These are phyloP conservation scores for Neohortaea acidophila DNA, from an alignment of 495 filamentous ascomycete species.

Conservation along the genomic window DNA sequence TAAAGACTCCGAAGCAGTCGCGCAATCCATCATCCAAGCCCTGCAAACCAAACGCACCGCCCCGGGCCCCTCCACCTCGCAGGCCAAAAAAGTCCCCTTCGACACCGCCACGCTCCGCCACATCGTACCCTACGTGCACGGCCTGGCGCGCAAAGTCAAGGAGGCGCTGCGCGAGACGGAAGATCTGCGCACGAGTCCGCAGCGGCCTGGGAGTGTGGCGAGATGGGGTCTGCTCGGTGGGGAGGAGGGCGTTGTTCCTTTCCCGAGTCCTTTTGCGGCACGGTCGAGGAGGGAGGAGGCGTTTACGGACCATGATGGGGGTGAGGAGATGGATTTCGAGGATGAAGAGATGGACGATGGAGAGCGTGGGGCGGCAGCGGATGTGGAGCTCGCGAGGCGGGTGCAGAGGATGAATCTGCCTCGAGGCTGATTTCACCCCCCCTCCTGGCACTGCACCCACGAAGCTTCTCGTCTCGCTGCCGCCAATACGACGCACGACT, in stretches of 20 bases:
- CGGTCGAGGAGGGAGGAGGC: constrained; percentile 36
- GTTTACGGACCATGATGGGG: constrained; percentile 30
- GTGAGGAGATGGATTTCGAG: constrained; percentile 7
- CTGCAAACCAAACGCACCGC: constrained; percentile 53
- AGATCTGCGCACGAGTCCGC: constrained; percentile 37
- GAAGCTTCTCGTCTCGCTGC: not conserved
- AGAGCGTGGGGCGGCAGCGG: too few species aligned
- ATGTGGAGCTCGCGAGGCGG: too few species aligned
- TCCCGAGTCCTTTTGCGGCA: constrained; percentile 47
- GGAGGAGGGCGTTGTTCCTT: constrained; percentile 1
- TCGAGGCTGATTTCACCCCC: too few species aligned
- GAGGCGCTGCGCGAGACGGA: constrained; percentile 40
- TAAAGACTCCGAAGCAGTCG: constrained; percentile 45
- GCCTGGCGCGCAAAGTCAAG: constrained; percentile 68
- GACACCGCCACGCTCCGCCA: constrained; percentile 80
- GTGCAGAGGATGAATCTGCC: too few species aligned
- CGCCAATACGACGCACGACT: not conserved
- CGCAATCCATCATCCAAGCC: constrained; percentile 66
- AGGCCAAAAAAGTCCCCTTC: constrained; percentile 68
- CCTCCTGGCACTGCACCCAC: too few species aligned
- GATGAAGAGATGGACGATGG: not conserved
- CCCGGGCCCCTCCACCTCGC: constrained; percentile 33
- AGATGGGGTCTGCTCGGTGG: constrained; percentile 14
- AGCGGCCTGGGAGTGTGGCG: too few species aligned
- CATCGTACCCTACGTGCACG: constrained; percentile 68